phyloP scores from a whole-genome alignment of 2,329 filamentous ascomycete genomes.

The Dactylonectria estremocensis region DNA sequence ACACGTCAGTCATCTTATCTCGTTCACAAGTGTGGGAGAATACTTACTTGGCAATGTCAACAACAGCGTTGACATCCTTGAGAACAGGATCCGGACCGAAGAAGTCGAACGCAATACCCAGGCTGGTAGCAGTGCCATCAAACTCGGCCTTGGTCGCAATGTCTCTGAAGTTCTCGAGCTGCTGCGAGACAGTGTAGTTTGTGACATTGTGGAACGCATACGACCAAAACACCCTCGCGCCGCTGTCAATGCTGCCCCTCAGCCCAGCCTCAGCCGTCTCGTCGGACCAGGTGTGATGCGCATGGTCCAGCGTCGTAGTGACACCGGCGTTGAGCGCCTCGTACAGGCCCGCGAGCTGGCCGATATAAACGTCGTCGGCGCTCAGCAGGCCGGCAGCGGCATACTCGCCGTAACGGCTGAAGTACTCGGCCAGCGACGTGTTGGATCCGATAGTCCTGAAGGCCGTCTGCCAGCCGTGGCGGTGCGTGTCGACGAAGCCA shows the following conservation, averaged over 20 bases:
- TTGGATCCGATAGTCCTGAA: conserved; percentile 68
- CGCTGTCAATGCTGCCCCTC: conserved; percentile 63
- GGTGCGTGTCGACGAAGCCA: conserved; percentile 68
- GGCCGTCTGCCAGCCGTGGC: conserved; percentile 66
- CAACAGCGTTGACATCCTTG: conserved; percentile 36
- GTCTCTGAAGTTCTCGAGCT: conserved; percentile 57
- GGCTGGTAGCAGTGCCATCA: conserved; percentile 50
- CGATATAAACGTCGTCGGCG: conserved; percentile 62
- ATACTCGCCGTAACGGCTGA: conserved; percentile 57
- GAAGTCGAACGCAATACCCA: conserved; percentile 61
- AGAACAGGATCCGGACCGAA: conserved; percentile 49
- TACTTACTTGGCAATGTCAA: conserved; percentile 48
- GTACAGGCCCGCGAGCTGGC: conserved; percentile 63
- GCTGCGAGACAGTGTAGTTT: conserved; percentile 54
- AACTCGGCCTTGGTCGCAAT: conserved; percentile 50
- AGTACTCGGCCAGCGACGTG: conserved; percentile 64
- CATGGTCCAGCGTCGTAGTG: conserved; percentile 61
- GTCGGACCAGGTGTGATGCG: conserved; percentile 52
- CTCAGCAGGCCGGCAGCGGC: conserved; percentile 52
- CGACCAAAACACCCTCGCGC: conserved; percentile 64
- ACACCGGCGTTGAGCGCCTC: conserved; percentile 69
- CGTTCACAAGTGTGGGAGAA: not conserved
- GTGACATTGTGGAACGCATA: conserved; percentile 58
- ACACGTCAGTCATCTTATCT: not conserved
- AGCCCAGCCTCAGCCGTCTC: conserved; percentile 61